phyloP scores from a whole-genome alignment of 305 asterid species.

The Fraxinus baroniana region DNA sequence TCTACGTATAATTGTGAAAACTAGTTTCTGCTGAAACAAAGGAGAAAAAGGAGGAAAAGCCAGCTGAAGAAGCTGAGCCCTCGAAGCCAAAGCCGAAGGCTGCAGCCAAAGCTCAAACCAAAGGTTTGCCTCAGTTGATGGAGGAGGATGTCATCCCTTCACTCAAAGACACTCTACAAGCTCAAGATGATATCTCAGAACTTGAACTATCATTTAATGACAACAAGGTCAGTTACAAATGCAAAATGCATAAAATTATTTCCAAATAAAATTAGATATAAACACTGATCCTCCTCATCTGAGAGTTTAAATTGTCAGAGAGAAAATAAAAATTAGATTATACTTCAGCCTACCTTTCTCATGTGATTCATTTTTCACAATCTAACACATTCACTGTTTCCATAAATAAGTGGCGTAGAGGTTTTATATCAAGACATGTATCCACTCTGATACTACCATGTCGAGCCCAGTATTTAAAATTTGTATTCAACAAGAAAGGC shows the following conservation, averaged over 20 bases:
- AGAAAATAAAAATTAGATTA: background rate
- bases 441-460: background rate
- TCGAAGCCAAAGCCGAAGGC: constrained; percentile 46
- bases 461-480: background rate
- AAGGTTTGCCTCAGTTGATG: constrained; percentile 74
- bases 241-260: background rate
- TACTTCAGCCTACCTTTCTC: background rate
- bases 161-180: constrained; percentile 49
- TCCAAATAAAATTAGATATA: no score
- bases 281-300: background rate
- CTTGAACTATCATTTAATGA: constrained; percentile 55
- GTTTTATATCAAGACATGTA: background rate
- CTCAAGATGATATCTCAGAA: constrained; percentile 55
- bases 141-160: constrained; percentile 80
- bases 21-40: constrained; percentile 72
- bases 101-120: constrained; percentile 64
- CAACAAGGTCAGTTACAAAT: constrained; percentile 43
- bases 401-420: background rate
- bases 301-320: background rate
- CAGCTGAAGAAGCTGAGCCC: constrained; percentile 31
- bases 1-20: constrained; percentile 26
- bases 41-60: constrained; percentile 46
- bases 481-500: background rate
- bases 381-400: background rate
- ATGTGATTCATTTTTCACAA: background rate